Base-by-base conservation (phyloP, 331 rosid species). In the Rhamnella rubrinervis region DNA sequence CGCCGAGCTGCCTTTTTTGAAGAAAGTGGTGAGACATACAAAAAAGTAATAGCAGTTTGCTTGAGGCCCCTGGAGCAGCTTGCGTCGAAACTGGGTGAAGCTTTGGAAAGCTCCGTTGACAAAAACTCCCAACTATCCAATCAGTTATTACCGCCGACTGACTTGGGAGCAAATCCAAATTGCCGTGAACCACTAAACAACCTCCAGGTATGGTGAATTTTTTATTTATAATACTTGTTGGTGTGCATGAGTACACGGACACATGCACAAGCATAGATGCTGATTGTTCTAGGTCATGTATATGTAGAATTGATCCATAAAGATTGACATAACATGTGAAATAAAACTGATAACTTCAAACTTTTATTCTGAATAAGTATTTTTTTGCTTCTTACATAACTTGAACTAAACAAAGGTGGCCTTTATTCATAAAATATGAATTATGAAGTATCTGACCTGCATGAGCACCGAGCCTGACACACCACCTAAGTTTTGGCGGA, bases 1-100 rank as follows among this genome's bases (percentile, higher is more conserved):
- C 77, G 99, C 23, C 82, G 99, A 61, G 99, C 99, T 41, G 99
- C 97, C 35, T 91, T 95, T 86, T 95, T 85, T 14, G 99, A 95
- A 83, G 97, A 95, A 91, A 81, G 89, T 1, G 91, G 99, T 5
- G 97, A 95, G 76, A 91, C 96, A 44, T 95, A 91, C 81, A 91
- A 86, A 83, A 81, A 97, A 76, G 90, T 95, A 70, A 68, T 87
- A 69, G 75, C 85, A 66, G 92, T 95, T 62, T 89, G 92, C 84
- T 82, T 95, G 86, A 78, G 67, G 79, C 97, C 97, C 20, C 79
- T 95, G 78, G 96, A 89, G 80, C 84, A 86, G 68, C 91, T 95
- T 80, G 85, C 96, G 16, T 72, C 85, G 7, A 83, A 61, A 62
- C 47, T 95, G 28, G 82, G 85, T 70, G 90, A 91, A 76, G 87